phyloP scores from a whole-genome alignment of 306 rosid species.

The Castanopsis chinensis region DNA sequence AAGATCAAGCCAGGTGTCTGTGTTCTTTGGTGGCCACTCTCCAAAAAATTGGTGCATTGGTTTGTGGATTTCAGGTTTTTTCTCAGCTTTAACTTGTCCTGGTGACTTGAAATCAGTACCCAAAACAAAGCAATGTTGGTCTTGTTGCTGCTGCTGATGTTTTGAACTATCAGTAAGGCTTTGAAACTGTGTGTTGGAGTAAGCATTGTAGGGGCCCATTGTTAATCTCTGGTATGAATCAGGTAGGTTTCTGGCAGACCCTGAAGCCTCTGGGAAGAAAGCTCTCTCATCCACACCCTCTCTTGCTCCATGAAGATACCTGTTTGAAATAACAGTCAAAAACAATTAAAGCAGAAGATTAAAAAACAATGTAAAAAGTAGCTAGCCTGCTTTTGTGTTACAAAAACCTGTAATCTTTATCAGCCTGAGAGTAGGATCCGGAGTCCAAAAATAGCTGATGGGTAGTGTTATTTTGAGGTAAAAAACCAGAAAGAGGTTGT shows the following conservation, averaged over 20 bases:
- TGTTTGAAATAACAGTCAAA: conserved; percentile 10
- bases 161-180: conserved; percentile 34
- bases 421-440: conserved; percentile 53
- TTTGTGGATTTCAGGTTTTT: conserved; percentile 68
- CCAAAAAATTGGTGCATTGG: conserved; percentile 95
- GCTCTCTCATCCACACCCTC: conserved; percentile 73
- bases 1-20: conserved; percentile 98
- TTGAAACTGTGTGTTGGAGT: conserved; percentile 51
- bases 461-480: conserved; percentile 42
- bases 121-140: conserved; percentile 76
- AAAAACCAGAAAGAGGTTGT: conserved; percentile 45
- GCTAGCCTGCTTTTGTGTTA: neutral
- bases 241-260: conserved; percentile 45
- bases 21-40: conserved; percentile 85
- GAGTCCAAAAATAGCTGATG: conserved; percentile 68
- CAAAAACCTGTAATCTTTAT: conserved; percentile 68
- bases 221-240: conserved; percentile 58
- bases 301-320: conserved; percentile 67
- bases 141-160: conserved; percentile 39
- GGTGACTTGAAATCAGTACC: conserved; percentile 90
- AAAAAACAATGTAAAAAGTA: neutral
- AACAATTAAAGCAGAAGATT: neutral
- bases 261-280: conserved; percentile 82
- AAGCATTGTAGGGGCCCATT: conserved; percentile 51
- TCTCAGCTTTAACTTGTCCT: conserved; percentile 46